phyloP scores from a whole-genome alignment of 2,329 filamentous ascomycete genomes.

The Apiospora saccharicola region DNA sequence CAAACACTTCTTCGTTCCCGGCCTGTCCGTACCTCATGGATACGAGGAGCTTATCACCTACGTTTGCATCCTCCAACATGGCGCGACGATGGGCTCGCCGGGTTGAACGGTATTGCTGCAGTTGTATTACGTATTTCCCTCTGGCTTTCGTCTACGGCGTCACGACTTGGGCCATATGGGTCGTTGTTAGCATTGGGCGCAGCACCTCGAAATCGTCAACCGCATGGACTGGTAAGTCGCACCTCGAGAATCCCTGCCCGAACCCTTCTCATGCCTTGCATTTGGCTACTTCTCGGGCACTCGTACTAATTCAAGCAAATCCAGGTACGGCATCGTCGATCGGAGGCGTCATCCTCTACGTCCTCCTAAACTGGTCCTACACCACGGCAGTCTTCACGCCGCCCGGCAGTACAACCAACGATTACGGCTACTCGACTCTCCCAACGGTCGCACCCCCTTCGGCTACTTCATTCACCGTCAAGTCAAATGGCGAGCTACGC shows the following conservation, averaged over 20 bases:
- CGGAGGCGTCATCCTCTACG: constrained; percentile 75
- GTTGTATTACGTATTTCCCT: constrained; percentile 82
- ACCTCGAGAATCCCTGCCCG: not conserved
- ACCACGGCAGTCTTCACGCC: constrained; percentile 92
- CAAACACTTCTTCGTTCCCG: not conserved
- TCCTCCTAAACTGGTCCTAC: constrained; percentile 87
- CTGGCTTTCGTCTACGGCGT: constrained; percentile 86
- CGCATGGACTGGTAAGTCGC: constrained; percentile 61
- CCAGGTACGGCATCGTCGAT: constrained; percentile 64
- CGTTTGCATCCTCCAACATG: constrained; percentile 50
- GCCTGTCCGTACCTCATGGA: constrained; percentile 34
- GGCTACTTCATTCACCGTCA: constrained; percentile 86
- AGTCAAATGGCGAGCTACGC: constrained; percentile 83
- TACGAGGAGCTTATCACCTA: constrained; percentile 35
- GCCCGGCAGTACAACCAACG: constrained; percentile 75
- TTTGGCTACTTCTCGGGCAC: not conserved
- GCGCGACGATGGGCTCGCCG: constrained; percentile 70
- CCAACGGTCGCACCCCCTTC: constrained; percentile 71
- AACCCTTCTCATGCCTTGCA: not conserved
- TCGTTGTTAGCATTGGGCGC: constrained; percentile 77
- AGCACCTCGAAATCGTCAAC: constrained; percentile 54
- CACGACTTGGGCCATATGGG: constrained; percentile 94
- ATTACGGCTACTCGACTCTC: constrained; percentile 78
- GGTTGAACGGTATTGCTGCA: constrained; percentile 85
- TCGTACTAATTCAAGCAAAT: constrained; percentile 27